Evolutionary conservation across 169 alveolate species (phyloP), one percentile per base, ranked within the genome.

Genomic region (Plasmodium cynomolgi): DNA sequence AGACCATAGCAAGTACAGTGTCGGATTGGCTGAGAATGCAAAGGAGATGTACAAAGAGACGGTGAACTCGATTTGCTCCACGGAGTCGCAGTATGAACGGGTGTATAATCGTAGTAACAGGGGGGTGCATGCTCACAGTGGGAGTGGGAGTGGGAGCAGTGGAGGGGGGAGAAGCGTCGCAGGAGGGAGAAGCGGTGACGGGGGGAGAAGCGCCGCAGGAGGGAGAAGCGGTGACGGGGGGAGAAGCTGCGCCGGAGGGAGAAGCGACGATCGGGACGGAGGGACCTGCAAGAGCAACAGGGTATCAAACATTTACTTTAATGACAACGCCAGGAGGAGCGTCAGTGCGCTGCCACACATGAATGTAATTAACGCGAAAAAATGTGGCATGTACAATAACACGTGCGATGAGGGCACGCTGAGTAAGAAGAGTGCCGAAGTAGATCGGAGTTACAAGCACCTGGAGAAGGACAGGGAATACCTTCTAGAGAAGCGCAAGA

Each of bases 381-480:
- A 71, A 20, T 62, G 84, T 33, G 29, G 74, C 75, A 17, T 71
- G 37, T 68, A 81, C 7, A 68, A 68, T 68, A 68, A 68, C 37
- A 17, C 83, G 23, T 81, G 77, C 47, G 84, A 79, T 58, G 84
- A 90, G 15, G 80, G 75, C 26, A 20, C 37, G 7, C 73, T 80
- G 9, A 81, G 72, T 54, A 80, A 80, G 34, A 44, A 68, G 26
- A 23, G 34, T 20, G 54, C 37, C 29, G 74, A 81, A 11, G 88
- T 62, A 23, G 73, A 31, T 29, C 31, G 94, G 54, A 71, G 39
- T 81, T 90, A 44, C 83, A 58, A 90, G 73, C 82, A 44, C 23
- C 91, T 90, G n/a, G 94, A 90, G 74, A 90, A 90, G 62, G 94
- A 90, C 37, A 37, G 94, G 73, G 94, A 90, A 31, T 90, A 90